Evolutionary conservation across 345 rosid species (phyloP).

Genomic region (Populus tremula): DNA sequence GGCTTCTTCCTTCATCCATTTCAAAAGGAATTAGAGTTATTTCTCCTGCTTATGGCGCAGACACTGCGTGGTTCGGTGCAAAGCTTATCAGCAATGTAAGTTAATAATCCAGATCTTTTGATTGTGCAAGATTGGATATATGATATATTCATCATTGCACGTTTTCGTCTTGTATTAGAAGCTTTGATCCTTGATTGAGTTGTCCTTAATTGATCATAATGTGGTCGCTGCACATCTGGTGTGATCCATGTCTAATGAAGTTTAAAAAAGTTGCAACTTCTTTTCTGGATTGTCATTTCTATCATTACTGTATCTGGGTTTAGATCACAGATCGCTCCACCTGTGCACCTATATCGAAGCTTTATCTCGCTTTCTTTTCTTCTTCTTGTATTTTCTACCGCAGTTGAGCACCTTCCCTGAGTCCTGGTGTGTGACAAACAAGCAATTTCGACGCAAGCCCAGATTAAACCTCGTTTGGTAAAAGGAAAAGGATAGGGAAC

Average conservation of each 20-base stretch:
- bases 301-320: no score
- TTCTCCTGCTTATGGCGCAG: conserved; percentile 66
- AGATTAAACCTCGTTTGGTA: conserved; percentile 55
- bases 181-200: no score
- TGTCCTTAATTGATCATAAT: no score
- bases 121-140: background rate
- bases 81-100: conserved; percentile 84
- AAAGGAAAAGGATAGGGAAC: background rate
- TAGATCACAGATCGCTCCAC: no score
- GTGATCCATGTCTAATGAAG: no score
- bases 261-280: background rate
- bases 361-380: background rate
- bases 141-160: no score
- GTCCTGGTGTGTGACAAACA: conserved; percentile 74
- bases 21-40: conserved; percentile 62
- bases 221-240: no score
- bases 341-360: no score
- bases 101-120: conserved; percentile 1
- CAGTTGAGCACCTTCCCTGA: conserved; percentile 86
- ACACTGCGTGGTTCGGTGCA: conserved; percentile 90
- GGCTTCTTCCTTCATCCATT: conserved; percentile 50
- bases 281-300: no score
- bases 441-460: conserved; percentile 63
- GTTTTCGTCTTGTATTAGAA: no score
- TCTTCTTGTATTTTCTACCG: background rate